Conservation (phyloP, 768 basidiomycete genomes). For the Lepiota venenata region DNA sequence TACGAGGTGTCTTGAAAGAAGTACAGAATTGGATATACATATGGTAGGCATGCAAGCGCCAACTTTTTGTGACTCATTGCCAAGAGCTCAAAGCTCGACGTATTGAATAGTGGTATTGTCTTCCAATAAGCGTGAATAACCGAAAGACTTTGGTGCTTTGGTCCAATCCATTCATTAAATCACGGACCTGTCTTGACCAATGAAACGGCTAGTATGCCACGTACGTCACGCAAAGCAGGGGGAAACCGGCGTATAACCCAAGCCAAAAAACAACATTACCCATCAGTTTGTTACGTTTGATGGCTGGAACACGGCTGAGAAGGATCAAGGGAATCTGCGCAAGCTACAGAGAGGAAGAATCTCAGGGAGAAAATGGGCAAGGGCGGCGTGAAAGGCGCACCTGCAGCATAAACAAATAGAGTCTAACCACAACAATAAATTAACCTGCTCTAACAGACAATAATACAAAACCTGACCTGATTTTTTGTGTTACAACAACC, state of each 20-base stretch:
- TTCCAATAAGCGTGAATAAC: too few relatives aligned
- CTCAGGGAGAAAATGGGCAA: background rate
- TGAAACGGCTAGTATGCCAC: constrained; percentile 33
- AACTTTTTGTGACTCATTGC: too few relatives aligned
- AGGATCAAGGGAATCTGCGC: constrained; percentile 91
- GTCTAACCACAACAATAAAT: constrained; percentile 34
- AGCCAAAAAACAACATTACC: constrained; percentile 93
- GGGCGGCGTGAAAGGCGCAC: constrained; percentile 24
- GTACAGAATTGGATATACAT: too few relatives aligned
- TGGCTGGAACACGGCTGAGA: constrained; percentile 67
- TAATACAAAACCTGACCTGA: constrained; percentile 47
- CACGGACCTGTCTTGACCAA: too few relatives aligned
- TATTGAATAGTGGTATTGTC: too few relatives aligned
- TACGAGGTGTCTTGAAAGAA: too few relatives aligned
- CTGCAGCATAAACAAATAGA: constrained; percentile 84
- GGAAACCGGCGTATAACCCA: constrained; percentile 90
- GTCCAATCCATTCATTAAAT: too few relatives aligned
- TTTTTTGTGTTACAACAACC: constrained; percentile 91
- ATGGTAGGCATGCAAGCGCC: too few relatives aligned
- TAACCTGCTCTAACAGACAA: background rate
- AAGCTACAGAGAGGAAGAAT: constrained; percentile 44
- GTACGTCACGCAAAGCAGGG: constrained; percentile 79
- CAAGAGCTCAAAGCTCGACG: too few relatives aligned
- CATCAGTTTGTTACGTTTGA: constrained; percentile 79
- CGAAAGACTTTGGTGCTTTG: too few relatives aligned